Evolutionary conservation across 1,284 basidiomycete genomes (phyloP).

Genomic region (Clitocybe nebularis): DNA sequence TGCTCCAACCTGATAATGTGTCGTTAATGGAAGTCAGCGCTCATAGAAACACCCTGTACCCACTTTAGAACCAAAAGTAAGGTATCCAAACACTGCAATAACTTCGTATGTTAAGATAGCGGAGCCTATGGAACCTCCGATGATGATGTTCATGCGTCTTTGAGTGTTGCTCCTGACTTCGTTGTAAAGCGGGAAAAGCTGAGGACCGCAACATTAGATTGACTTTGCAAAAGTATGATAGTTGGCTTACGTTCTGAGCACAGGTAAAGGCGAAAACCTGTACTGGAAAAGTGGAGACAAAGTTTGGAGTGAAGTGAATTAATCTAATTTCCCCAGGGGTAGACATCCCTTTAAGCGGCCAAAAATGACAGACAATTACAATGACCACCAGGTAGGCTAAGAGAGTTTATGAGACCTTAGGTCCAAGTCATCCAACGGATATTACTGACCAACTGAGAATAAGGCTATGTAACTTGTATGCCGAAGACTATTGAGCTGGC

Average conservation of each 20-base stretch:
- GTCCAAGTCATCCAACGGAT: too few species aligned
- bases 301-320: constrained; percentile 72
- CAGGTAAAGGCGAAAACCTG: constrained; percentile 95
- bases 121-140: constrained; percentile 81
- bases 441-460: constrained; percentile 73
- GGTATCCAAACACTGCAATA: constrained; percentile 86
- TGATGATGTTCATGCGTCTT: constrained; percentile 81
- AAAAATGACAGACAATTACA: constrained; percentile 72
- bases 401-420: too few species aligned
- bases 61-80: constrained; percentile 90
- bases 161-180: constrained; percentile 85
- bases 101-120: constrained; percentile 79
- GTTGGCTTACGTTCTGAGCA: constrained; percentile 75
- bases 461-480: constrained; percentile 86
- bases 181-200: constrained; percentile 93
- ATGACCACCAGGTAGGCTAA: constrained; percentile 72
- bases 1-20: constrained; percentile 62
- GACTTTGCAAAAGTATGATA: background rate
- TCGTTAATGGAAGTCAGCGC: background rate
- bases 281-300: constrained; percentile 87
- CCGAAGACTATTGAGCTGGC: constrained; percentile 76
- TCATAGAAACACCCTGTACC: background rate
- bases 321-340: constrained; percentile 62
- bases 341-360: constrained; percentile 58
- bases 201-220: constrained; percentile 11